phyloP scores from a whole-genome alignment of 108 stramenopile species.

The Nitzschia sp. region DNA sequence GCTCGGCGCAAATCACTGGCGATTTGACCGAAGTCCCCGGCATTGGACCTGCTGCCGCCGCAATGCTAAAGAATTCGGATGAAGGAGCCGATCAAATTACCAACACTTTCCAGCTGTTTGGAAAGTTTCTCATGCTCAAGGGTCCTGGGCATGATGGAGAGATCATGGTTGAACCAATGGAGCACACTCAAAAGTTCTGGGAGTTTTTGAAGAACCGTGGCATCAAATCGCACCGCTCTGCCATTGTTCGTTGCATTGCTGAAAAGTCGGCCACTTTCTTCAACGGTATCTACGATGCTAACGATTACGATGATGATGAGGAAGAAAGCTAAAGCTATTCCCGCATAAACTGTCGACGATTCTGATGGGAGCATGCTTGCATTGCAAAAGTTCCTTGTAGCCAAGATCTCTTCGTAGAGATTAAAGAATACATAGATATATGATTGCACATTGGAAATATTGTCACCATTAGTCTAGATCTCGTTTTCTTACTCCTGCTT shows the following conservation, averaged over 20 bases:
- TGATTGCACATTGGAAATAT: no score
- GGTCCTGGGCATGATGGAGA: constrained; percentile 77
- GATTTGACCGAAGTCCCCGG: constrained; percentile 86
- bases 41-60: constrained; percentile 83
- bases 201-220: constrained; percentile 86
- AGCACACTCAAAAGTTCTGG: constrained; percentile 97
- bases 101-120: constrained; percentile 85
- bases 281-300: constrained; percentile 88
- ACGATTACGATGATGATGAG: constrained; percentile 75
- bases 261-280: constrained; percentile 81
- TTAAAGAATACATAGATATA: no score
- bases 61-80: constrained; percentile 60
- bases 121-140: constrained; percentile 92
- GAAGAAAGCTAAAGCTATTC: no score
- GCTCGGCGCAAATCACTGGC: constrained; percentile 47
- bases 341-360: no score
- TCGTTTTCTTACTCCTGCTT: no score
- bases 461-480: no score
- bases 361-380: constrained; percentile 10
- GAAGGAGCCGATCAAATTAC: constrained; percentile 69
- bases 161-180: constrained; percentile 73
- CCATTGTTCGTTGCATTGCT: constrained; percentile 92
- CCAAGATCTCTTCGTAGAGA: no score
- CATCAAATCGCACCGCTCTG: constrained; percentile 87
- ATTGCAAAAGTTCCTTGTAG: no score